Evolutionary conservation across 805 yeast genomes (phyloP).

Genomic region (Metschnikowia dekortorum): DNA sequence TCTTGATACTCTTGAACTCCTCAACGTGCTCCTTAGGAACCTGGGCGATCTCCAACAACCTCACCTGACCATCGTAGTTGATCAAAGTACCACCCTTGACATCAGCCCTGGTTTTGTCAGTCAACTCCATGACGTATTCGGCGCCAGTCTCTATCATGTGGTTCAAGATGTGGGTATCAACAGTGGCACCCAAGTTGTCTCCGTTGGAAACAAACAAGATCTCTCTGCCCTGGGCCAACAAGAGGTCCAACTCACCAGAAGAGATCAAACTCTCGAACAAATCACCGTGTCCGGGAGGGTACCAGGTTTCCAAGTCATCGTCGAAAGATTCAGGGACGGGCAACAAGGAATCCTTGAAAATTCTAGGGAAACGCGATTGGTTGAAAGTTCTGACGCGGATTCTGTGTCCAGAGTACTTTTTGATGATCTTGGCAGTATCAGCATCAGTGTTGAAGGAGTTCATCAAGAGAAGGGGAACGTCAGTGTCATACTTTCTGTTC

Average conservation of each 20-base stretch:
- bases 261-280: conserved; percentile 84
- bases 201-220: conserved; percentile 94
- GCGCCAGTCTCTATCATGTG: conserved; percentile 91
- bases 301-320: conserved; percentile 85
- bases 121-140: conserved; percentile 96
- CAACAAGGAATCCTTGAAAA: conserved; percentile 88
- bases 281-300: conserved; percentile 99
- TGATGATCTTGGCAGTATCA: conserved; percentile 91
- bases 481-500: conserved; percentile 84
- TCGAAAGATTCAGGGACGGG: conserved; percentile 82
- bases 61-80: conserved; percentile 90
- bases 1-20: conserved; percentile 96
- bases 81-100: conserved; percentile 99
- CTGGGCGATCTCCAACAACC: conserved; percentile 94
- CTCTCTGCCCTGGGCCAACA: conserved; percentile 92
- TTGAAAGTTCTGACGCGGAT: conserved; percentile 92
- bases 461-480: conserved; percentile 95
- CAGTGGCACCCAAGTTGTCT: conserved; percentile 98
- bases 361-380: conserved; percentile 97
- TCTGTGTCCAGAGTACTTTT: conserved; percentile 95
- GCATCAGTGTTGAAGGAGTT: conserved; percentile 97
- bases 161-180: conserved; percentile 80
- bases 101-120: conserved; percentile 98
- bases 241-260: conserved; percentile 87
- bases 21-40: conserved; percentile 98